phyloP scores from a whole-genome alignment of 2,329 filamentous ascomycete species.

The Fulvia fulva region DNA sequence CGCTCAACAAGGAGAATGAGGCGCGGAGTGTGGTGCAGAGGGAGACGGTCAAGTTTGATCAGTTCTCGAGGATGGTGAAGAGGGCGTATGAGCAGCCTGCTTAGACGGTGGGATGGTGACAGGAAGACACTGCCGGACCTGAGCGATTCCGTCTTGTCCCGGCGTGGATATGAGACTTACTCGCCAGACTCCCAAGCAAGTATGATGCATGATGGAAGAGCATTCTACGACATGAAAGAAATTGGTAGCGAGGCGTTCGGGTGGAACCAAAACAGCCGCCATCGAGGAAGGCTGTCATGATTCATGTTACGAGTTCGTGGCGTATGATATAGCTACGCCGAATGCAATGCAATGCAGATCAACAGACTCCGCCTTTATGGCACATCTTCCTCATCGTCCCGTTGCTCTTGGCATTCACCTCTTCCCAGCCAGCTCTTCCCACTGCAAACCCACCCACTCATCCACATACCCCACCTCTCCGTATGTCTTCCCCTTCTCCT shows the following conservation, averaged over 20 bases:
- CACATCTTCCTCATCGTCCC: neutral
- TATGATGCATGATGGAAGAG: slow-evolving; percentile 5
- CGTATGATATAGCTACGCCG: neutral
- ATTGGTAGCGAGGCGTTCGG: slow-evolving; percentile 13
- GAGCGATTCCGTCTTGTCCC: slow-evolving; percentile 2
- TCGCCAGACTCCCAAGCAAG: slow-evolving; percentile 1
- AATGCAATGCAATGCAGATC: neutral
- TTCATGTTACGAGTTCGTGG: neutral
- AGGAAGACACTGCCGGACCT: neutral
- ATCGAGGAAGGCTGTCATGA: neutral
- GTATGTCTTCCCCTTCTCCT: slow-evolving; percentile 52
- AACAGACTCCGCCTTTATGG: too few relatives aligned
- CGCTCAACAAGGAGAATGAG: slow-evolving; percentile 94
- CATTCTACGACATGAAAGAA: neutral
- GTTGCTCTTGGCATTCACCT: neutral
- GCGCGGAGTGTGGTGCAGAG: slow-evolving; percentile 91
- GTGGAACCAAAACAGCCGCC: neutral
- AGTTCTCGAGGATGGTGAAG: slow-evolving; percentile 74
- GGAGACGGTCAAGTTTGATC: slow-evolving; percentile 90
- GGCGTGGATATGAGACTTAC: neutral
- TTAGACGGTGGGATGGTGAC: slow-evolving; percentile 16
- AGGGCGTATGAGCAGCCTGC: slow-evolving; percentile 81
- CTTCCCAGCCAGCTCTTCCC: slow-evolving; percentile 65
- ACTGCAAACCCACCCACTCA: slow-evolving; percentile 97
- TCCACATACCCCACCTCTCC: slow-evolving; percentile 76